These are phyloP conservation scores for Lathyrus sativus DNA, from an alignment of 306 rosid genomes.

Conservation along the genomic window DNA sequence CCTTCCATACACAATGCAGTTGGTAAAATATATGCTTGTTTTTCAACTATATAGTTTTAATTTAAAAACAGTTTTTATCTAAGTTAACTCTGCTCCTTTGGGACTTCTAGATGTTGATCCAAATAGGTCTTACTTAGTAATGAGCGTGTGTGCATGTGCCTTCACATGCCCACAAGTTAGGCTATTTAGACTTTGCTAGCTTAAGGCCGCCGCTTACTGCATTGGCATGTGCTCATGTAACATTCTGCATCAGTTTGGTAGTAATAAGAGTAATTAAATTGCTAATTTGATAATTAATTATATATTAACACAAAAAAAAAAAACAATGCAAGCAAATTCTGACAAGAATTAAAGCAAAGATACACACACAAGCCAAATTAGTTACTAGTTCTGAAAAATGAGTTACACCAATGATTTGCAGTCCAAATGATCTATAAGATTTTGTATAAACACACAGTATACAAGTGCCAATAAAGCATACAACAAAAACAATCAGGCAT, in stretches of 20 bases:
- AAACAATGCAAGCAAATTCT: not conserved
- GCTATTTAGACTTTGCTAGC: not conserved
- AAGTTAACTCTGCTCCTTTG: not conserved
- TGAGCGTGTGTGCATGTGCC: no score
- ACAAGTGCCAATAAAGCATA: no score
- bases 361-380: not conserved
- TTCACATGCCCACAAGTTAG: not conserved
- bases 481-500: no score
- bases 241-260: not conserved
- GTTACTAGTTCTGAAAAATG: not conserved
- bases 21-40: no score
- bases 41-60: no score
- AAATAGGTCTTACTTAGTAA: not conserved
- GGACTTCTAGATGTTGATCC: not conserved
- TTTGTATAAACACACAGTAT: conserved; percentile 1
- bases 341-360: not conserved
- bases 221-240: not conserved
- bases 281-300: not conserved
- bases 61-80: not conserved
- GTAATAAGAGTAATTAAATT: not conserved
- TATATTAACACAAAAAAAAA: not conserved
- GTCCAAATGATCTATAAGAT: conserved; percentile 13
- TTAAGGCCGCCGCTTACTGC: not conserved
- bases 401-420: conserved; percentile 8
- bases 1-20: no score